phyloP scores from a whole-genome alignment of 2,329 filamentous ascomycete genomes.

The Pseudogymnoascus sp. region DNA sequence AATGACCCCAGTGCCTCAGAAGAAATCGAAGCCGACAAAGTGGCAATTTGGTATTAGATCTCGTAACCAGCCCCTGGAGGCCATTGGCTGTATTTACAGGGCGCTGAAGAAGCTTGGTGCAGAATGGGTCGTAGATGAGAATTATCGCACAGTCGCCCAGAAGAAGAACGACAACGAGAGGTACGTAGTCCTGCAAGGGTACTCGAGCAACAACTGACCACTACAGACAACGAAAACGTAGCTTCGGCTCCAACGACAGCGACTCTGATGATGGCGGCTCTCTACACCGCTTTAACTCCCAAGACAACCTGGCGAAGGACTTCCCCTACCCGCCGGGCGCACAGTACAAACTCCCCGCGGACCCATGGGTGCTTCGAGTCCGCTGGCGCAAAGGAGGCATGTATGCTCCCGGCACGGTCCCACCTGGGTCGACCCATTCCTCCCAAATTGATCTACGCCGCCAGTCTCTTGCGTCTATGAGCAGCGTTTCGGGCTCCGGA shows the following conservation, averaged over 20 bases:
- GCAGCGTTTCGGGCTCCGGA: slow-evolving; percentile 25
- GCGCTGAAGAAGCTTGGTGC: slow-evolving; percentile 81
- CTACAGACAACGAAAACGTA: slow-evolving; percentile 26
- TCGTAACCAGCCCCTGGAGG: slow-evolving; percentile 87
- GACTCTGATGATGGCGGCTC: slow-evolving; percentile 31
- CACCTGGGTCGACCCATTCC: slow-evolving; percentile 41
- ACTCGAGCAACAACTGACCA: not conserved
- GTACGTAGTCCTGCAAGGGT: slow-evolving; percentile 21
- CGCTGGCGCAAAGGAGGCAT: slow-evolving; percentile 78
- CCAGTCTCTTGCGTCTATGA: slow-evolving; percentile 27
- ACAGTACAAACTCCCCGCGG: slow-evolving; percentile 78
- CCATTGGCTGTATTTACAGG: slow-evolving; percentile 90
- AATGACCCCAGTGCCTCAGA: slow-evolving; percentile 55
- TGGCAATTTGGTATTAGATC: slow-evolving; percentile 99
- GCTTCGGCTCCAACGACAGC: slow-evolving; percentile 28
- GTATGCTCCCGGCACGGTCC: slow-evolving; percentile 42
- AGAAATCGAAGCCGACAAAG: slow-evolving; percentile 71
- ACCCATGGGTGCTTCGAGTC: slow-evolving; percentile 90
- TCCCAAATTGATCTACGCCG: slow-evolving; percentile 38
- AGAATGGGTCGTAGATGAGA: slow-evolving; percentile 68
- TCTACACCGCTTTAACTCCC: slow-evolving; percentile 30
- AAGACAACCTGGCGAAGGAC: not conserved
- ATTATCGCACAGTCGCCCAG: slow-evolving; percentile 26
- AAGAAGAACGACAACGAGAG: slow-evolving; percentile 31
- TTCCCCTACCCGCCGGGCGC: slow-evolving; percentile 39